Conservation (phyloP, 2,329 filamentous ascomycete genomes). For the Fusarium euwallaceae region DNA sequence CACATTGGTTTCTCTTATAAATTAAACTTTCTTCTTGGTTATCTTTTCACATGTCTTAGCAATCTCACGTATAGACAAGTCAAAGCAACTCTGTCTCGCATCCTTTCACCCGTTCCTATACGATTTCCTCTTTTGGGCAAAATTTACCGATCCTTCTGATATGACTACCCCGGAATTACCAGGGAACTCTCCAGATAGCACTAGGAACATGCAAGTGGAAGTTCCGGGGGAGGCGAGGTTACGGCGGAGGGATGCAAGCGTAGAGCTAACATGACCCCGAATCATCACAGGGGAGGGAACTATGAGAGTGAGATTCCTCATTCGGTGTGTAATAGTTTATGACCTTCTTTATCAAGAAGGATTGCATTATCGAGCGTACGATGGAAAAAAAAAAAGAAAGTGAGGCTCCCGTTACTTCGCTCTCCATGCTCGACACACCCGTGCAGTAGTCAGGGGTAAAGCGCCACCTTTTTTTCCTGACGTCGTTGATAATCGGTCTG, state of each 20-base stretch:
- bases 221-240: neutral
- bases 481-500: neutral
- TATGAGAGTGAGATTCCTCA: neutral
- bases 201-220: neutral
- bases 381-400: conserved; percentile 1
- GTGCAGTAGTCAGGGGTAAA: neutral
- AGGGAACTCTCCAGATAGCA: neutral
- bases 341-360: neutral
- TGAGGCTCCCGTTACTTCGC: neutral
- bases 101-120: neutral
- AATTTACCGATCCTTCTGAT: neutral
- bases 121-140: neutral
- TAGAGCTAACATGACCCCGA: neutral
- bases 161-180: neutral
- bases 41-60: neutral
- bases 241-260: neutral
- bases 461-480: neutral
- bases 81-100: neutral
- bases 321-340: neutral
- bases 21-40: neutral
- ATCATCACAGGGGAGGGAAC: neutral
- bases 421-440: neutral
- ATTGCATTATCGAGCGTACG: neutral
- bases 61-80: neutral
- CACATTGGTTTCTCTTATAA: neutral